Evolutionary conservation across 192 early-diverging fungal species (phyloP).

Genomic region (Coemansia aciculifera): DNA sequence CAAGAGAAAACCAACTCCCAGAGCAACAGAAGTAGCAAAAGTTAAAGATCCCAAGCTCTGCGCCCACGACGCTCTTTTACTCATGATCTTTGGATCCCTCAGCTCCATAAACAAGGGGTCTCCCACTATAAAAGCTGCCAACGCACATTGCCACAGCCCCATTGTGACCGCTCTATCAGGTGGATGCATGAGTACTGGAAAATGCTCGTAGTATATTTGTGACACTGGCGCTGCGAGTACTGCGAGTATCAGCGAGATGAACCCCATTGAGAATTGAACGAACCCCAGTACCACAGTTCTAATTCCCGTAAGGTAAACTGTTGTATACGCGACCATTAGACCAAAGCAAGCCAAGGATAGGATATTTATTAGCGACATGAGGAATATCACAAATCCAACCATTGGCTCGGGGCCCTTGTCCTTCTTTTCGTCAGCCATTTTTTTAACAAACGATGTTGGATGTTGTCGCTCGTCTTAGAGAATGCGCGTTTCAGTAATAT

Average conservation of each 20-base stretch:
- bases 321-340: constrained; percentile 4
- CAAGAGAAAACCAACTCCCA: neutral
- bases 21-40: neutral
- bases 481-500: neutral
- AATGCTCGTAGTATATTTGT: neutral
- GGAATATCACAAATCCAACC: neutral
- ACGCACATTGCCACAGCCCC: constrained; percentile 1
- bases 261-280: constrained; percentile 8
- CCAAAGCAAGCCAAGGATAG: neutral
- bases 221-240: neutral
- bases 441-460: neutral
- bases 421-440: neutral
- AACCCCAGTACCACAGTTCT: neutral
- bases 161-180: neutral
- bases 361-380: constrained; percentile 1
- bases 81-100: neutral
- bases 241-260: neutral
- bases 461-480: neutral
- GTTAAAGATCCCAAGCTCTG: neutral
- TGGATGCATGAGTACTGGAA: neutral
- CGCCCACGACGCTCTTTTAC: neutral
- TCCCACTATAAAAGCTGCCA: neutral
- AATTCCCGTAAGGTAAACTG: neutral
- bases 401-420: neutral
- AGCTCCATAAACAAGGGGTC: constrained; percentile 3